Conservation (phyloP, 2,329 filamentous ascomycete genomes). For the Talaromyces funiculosus region DNA sequence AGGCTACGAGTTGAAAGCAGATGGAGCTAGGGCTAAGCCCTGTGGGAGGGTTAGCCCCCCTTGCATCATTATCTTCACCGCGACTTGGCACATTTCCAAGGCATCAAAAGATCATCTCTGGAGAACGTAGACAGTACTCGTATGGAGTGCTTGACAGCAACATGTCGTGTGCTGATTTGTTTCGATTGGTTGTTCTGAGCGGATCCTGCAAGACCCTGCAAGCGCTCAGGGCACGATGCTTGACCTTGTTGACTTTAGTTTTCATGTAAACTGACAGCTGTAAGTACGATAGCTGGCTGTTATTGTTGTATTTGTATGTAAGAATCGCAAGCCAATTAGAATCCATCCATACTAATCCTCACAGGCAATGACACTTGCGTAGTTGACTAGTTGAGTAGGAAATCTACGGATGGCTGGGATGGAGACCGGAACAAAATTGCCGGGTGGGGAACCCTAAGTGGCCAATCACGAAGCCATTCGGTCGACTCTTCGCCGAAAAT, state of each 20-base stretch:
- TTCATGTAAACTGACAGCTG: not conserved
- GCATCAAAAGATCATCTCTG: not conserved
- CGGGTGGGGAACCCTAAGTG: constrained; percentile 3
- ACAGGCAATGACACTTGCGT: too few relatives aligned
- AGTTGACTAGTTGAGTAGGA: too few relatives aligned
- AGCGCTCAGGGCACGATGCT: constrained; percentile 2
- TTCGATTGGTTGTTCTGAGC: not conserved
- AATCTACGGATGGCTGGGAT: not conserved
- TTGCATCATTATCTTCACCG: not conserved
- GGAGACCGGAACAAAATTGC: constrained; percentile 8
- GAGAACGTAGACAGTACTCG: not conserved
- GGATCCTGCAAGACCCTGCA: not conserved
- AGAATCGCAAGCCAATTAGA: not conserved
- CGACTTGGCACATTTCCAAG: not conserved
- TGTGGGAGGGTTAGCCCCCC: not conserved
- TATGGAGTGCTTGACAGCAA: not conserved
- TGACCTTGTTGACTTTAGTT: not conserved
- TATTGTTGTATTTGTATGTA: not conserved
- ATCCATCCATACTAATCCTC: not conserved
- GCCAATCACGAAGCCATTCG: not conserved
- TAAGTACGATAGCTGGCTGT: not conserved
- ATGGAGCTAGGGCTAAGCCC: constrained; percentile 1
- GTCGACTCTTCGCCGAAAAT: not conserved
- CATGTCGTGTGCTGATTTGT: not conserved
- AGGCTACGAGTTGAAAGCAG: not conserved